Conservation (phyloP, 441 rosid genomes). For the Croton laevigatus region DNA sequence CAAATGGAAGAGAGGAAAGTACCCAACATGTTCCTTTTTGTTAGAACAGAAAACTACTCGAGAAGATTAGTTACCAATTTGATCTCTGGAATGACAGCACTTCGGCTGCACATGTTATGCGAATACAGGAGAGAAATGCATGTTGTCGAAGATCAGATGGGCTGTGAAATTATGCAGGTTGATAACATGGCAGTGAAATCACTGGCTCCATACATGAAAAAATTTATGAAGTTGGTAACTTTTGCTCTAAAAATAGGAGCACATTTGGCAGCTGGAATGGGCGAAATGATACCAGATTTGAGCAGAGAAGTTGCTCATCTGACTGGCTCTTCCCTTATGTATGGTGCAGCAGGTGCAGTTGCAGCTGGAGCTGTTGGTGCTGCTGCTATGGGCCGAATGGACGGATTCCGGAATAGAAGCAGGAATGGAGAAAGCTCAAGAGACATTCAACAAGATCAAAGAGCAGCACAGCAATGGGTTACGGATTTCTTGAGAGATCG, state of each 20-base stretch:
- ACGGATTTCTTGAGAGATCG: conserved; percentile 80
- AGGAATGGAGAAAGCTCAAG: conserved; percentile 39
- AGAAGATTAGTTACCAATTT: conserved; percentile 74
- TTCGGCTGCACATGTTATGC: conserved; percentile 86
- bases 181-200: conserved; percentile 66
- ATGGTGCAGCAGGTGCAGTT: conserved; percentile 82
- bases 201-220: conserved; percentile 84
- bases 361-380: conserved; percentile 72
- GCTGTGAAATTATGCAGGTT: conserved; percentile 90
- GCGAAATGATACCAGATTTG: conserved; percentile 89
- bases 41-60: conserved; percentile 78
- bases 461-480: conserved; percentile 93
- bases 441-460: conserved; percentile 61
- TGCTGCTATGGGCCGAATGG: conserved; percentile 43
- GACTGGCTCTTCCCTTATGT: conserved; percentile 56
- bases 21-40: conserved; percentile 90
- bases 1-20: conserved; percentile 87
- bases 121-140: conserved; percentile 89
- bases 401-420: conserved; percentile 41
- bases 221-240: conserved; percentile 81
- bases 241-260: conserved; percentile 94
- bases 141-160: conserved; percentile 81
- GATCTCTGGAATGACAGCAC: conserved; percentile 80
- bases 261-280: conserved; percentile 90
- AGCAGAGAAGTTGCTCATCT: conserved; percentile 79